Evolutionary conservation across 345 rosid species (phyloP).

Genomic region (Arabis hirsuta): DNA sequence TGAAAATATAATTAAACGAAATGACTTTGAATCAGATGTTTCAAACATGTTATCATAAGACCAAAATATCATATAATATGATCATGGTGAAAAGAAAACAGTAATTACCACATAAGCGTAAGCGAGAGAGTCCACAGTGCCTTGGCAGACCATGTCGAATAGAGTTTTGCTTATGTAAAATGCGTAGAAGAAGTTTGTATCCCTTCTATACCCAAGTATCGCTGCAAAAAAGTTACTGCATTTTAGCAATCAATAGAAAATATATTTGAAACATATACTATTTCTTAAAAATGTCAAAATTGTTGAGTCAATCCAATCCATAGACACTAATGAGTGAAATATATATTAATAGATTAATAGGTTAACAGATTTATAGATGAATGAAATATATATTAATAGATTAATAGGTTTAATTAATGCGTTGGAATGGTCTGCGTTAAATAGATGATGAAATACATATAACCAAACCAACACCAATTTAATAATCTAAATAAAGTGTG

Average conservation of each 20-base stretch:
- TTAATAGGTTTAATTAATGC: too few relatives aligned
- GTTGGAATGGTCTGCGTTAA: too few relatives aligned
- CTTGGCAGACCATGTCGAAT: slow-evolving; percentile 64
- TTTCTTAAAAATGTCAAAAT: too few relatives aligned
- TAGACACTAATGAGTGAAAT: too few relatives aligned
- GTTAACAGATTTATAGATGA: too few relatives aligned
- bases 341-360: too few relatives aligned
- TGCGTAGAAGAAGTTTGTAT: slow-evolving; percentile 66
- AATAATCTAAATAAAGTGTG: too few relatives aligned
- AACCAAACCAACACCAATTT: too few relatives aligned
- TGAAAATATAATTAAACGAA: slow-evolving; percentile 34
- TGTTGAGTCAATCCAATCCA: too few relatives aligned
- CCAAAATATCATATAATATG: background rate
- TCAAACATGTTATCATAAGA: background rate
- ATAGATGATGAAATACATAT: too few relatives aligned
- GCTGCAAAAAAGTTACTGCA: slow-evolving; percentile 51
- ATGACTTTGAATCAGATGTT: background rate
- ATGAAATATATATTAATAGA: too few relatives aligned
- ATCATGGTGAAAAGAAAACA: background rate
- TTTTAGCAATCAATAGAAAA: background rate
- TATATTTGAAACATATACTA: too few relatives aligned
- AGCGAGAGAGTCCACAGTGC: slow-evolving; percentile 70
- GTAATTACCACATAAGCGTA: slow-evolving; percentile 75
- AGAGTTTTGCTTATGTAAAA: slow-evolving; percentile 61
- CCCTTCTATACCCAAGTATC: slow-evolving; percentile 73